phyloP scores from a whole-genome alignment of 2,329 filamentous ascomycete genomes.

The Nemania sp. region DNA sequence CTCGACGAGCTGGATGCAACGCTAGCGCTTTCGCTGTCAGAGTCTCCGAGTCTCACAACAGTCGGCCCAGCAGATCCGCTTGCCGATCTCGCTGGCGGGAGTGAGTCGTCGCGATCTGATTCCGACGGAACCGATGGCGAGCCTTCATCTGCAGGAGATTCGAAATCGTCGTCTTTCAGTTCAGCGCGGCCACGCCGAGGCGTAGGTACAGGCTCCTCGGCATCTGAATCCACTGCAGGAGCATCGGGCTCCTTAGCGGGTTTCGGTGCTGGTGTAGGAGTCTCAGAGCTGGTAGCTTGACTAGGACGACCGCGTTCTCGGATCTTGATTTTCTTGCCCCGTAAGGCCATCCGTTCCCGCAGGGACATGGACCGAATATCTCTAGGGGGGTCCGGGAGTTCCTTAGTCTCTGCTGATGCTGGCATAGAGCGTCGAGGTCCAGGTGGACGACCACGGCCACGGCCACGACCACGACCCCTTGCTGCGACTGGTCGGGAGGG shows the following conservation, averaged over 20 bases:
- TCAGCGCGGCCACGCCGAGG: constrained; percentile 29
- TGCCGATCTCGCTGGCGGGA: constrained; percentile 5
- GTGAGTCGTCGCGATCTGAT: constrained; percentile 19
- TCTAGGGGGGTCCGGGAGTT: constrained; percentile 19
- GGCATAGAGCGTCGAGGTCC: constrained; percentile 18
- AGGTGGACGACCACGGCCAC: constrained; percentile 45
- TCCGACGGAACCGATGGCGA: constrained; percentile 28
- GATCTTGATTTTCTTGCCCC: constrained; percentile 59
- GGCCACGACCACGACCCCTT: constrained; percentile 42
- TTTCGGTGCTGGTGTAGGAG: constrained; percentile 17
- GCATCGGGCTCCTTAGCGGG: constrained; percentile 2
- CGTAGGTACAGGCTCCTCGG: constrained; percentile 13
- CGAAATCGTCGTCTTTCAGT: constrained; percentile 32
- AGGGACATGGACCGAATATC: constrained; percentile 54
- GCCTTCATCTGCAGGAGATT: constrained; percentile 18
- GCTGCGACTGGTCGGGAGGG: constrained; percentile 22
- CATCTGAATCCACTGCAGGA: background rate
- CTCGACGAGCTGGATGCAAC: too few species aligned
- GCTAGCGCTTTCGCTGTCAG: constrained; percentile 24
- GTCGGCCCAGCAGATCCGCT: constrained; percentile 29
- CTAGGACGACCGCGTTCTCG: constrained; percentile 28
- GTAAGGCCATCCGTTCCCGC: constrained; percentile 59
- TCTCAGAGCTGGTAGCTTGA: constrained; percentile 13
- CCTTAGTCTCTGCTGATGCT: constrained; percentile 20
- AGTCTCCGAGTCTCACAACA: constrained; percentile 29